Conservation (phyloP, 768 basidiomycete species). For the Collybiopsis confluens region DNA sequence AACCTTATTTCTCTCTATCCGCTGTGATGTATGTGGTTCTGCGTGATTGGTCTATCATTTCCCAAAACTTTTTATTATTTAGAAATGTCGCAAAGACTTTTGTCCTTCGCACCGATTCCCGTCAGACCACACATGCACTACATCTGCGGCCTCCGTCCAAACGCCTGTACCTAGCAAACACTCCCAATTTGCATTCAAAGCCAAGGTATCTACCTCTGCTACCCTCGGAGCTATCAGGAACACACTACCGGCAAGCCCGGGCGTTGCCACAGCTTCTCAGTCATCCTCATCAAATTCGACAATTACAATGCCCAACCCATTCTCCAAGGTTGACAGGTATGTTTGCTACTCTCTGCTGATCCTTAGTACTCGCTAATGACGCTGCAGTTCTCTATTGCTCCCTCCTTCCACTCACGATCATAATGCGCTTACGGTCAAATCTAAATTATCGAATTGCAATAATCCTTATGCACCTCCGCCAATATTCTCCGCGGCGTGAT, state of each 20-base stretch:
- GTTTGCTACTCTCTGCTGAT: slow-evolving; percentile 26
- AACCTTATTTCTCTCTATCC: slow-evolving; percentile 68
- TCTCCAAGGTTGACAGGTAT: slow-evolving; percentile 64
- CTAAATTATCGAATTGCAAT: slow-evolving; percentile 28
- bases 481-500: slow-evolving; percentile 65
- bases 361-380: slow-evolving; percentile 63
- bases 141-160: slow-evolving; percentile 17
- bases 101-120: slow-evolving; percentile 81
- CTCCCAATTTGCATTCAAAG: slow-evolving; percentile 31
- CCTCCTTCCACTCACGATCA: slow-evolving; percentile 14
- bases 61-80: background rate
- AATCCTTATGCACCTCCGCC: slow-evolving; percentile 62
- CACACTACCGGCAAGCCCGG: slow-evolving; percentile 23
- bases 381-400: slow-evolving; percentile 40
- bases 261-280: slow-evolving; percentile 15
- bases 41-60: no score
- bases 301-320: slow-evolving; percentile 23
- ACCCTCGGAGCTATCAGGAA: slow-evolving; percentile 30
- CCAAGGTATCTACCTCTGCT: slow-evolving; percentile 13
- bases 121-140: slow-evolving; percentile 57
- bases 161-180: slow-evolving; percentile 34
- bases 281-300: slow-evolving; percentile 16
- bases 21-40: slow-evolving; percentile 73
- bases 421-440: slow-evolving; percentile 23
- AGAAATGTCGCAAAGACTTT: slow-evolving; percentile 72